A percentile compares a stretch with the other conserved stretches of the same genome.
These are phyloP conservation scores for Pseudocercospora fuligena DNA, from an alignment of 2,329 filamentous ascomycete genomes.

Conservation along the genomic window DNA sequence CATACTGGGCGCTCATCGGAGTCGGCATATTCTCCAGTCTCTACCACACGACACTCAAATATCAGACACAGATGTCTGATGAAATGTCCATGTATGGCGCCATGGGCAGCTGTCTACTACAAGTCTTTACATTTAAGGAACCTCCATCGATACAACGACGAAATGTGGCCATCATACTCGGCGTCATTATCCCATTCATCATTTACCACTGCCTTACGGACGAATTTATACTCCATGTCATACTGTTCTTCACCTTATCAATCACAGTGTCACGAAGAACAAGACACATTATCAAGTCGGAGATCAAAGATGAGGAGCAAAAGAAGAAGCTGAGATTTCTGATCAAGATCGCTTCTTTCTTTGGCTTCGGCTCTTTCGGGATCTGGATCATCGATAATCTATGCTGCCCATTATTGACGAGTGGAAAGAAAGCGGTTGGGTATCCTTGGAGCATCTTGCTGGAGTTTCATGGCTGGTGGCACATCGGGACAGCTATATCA, in stretches of 20 bases:
- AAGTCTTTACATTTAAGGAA: constrained; percentile 34
- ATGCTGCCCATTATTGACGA: constrained; percentile 71
- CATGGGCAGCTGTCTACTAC: constrained; percentile 33
- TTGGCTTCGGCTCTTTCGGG: constrained; percentile 60
- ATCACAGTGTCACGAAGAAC: constrained; percentile 29
- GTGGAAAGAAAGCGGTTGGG: constrained; percentile 68
- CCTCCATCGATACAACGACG: constrained; percentile 29
- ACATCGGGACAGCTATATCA: constrained; percentile 69
- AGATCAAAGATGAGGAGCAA: constrained; percentile 27
- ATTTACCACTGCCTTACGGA: constrained; percentile 39
- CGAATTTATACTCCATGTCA: constrained; percentile 35
- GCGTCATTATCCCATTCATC: constrained; percentile 33
- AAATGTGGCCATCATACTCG: constrained; percentile 32
- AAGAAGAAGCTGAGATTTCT: constrained; percentile 49
- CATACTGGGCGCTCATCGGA: constrained; percentile 35
- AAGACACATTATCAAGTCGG: constrained; percentile 26
- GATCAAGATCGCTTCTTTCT: constrained; percentile 25
- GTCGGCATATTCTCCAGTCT: constrained; percentile 34
- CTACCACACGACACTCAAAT: constrained; percentile 36
- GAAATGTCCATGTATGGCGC: constrained; percentile 38
- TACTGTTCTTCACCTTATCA: constrained; percentile 35
- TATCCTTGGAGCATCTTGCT: constrained; percentile 79
- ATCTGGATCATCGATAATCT: constrained; percentile 80
- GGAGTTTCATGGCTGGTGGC: constrained; percentile 75
- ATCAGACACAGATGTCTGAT: constrained; percentile 38